Percentiles rank a stretch among this genome's conserved stretches.
phyloP scores from a whole-genome alignment of 2,329 filamentous ascomycete genomes.

The Colletotrichum neosansevieriae region DNA sequence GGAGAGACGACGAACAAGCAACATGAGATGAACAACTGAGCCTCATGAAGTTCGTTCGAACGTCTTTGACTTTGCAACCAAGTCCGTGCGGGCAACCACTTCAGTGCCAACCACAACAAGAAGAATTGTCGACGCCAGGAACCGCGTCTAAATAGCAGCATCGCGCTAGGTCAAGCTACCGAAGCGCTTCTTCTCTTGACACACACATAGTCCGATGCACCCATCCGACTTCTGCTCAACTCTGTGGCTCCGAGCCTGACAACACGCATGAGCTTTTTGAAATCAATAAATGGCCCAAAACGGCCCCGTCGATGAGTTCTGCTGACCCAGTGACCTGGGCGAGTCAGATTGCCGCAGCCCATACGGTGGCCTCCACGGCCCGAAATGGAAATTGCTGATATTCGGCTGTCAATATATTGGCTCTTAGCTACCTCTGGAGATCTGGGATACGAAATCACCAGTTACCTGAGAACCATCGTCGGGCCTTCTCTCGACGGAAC shows the following conservation, averaged over 20 bases:
- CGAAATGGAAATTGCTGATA: constrained; percentile 26
- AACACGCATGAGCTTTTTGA: neutral
- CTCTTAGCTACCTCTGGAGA: constrained; percentile 24
- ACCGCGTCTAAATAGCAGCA: neutral
- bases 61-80: constrained; percentile 6
- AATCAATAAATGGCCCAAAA: constrained; percentile 32
- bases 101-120: constrained; percentile 5
- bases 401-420: constrained; percentile 33
- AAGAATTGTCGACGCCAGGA: neutral
- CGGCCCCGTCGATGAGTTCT: constrained; percentile 12
- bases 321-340: constrained; percentile 24
- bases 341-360: constrained; percentile 26
- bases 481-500: neutral
- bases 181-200: neutral
- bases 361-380: constrained; percentile 7
- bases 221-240: neutral
- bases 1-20: constrained; percentile 21
- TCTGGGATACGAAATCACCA: constrained; percentile 8
- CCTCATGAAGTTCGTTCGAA: constrained; percentile 27
- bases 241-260: no score
- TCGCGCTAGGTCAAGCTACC: neutral
- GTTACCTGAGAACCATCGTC: no score
- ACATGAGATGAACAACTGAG: constrained; percentile 36
- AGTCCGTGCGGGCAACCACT: constrained; percentile 31
- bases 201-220: neutral